Percentiles rank a stretch among this genome's conserved stretches.
Evolutionary conservation across 2,329 filamentous ascomycete genomes (phyloP).

Genomic region (Bipolaris bicolor): DNA sequence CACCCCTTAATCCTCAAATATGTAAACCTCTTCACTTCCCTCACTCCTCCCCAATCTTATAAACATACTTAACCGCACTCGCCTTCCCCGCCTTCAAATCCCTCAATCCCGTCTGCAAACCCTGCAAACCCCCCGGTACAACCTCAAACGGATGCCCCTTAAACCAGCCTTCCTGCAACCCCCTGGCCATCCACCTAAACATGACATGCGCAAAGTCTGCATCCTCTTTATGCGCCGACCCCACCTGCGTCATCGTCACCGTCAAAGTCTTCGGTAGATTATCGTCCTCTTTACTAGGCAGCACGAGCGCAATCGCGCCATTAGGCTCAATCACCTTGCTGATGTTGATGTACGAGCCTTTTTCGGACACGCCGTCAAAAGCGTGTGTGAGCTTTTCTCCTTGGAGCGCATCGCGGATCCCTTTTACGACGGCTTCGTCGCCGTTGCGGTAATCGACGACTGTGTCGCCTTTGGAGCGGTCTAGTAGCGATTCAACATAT

Average conservation of each 20-base stretch:
- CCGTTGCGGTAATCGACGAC: constrained; percentile 63
- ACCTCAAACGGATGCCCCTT: constrained; percentile 59
- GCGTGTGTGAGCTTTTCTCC: constrained; percentile 58
- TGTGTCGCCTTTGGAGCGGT: constrained; percentile 49
- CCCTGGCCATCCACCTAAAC: constrained; percentile 54
- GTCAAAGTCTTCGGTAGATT: constrained; percentile 51
- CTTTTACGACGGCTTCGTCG: constrained; percentile 50
- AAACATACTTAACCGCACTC: constrained; percentile 69
- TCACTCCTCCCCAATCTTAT: constrained; percentile 56
- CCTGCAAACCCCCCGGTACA: constrained; percentile 60
- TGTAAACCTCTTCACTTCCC: background rate
- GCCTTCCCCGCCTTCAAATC: constrained; percentile 66
- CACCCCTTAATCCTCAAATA: too few relatives aligned
- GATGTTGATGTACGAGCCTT: constrained; percentile 53
- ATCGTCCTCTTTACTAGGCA: constrained; percentile 53
- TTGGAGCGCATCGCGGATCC: constrained; percentile 54
- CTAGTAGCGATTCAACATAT: constrained; percentile 49
- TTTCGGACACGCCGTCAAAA: constrained; percentile 64
- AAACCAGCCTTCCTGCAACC: constrained; percentile 59
- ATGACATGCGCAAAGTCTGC: constrained; percentile 56
- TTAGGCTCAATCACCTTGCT: constrained; percentile 44
- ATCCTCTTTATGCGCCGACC: constrained; percentile 32
- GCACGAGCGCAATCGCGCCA: constrained; percentile 49
- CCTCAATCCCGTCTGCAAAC: constrained; percentile 60
- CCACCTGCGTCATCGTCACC: constrained; percentile 48